phyloP scores from a whole-genome alignment of 305 asterid genomes.

The Ilex paraguariensis region DNA sequence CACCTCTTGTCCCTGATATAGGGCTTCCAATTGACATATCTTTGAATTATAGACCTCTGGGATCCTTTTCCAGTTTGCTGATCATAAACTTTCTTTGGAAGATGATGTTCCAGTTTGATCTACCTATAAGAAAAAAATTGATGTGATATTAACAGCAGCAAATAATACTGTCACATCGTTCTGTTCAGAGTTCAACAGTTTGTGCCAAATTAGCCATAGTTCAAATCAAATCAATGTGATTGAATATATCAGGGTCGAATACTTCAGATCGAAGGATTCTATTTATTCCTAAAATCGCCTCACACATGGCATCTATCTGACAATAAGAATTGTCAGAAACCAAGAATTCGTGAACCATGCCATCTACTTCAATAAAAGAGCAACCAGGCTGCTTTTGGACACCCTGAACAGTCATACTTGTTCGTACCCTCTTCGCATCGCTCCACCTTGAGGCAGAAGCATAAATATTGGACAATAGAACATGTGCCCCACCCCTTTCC shows the following conservation, averaged over 20 bases:
- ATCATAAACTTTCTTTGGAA: no score
- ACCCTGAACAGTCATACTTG: constrained; percentile 4
- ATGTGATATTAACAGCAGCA: no score
- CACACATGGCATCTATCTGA: constrained; percentile 1
- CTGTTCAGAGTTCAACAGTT: no score
- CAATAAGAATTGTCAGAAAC: constrained; percentile 10
- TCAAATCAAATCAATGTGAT: no score
- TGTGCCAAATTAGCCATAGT: no score
- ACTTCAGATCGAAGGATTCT: neutral
- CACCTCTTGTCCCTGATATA: no score
- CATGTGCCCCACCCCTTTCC: constrained; percentile 6
- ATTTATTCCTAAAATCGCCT: neutral
- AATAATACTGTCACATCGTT: no score
- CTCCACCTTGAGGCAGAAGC: constrained; percentile 12
- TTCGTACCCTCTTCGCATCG: constrained; percentile 10
- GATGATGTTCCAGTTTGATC: no score
- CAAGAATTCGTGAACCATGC: constrained; percentile 13
- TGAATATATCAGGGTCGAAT: neutral
- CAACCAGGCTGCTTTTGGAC: constrained; percentile 21
- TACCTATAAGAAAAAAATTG: no score
- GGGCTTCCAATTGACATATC: no score
- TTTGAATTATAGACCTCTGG: no score
- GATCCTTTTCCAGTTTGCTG: no score
- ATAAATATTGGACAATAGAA: constrained; percentile 11
- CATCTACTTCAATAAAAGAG: constrained; percentile 14